These are phyloP conservation scores for Alternaria dauci DNA, from an alignment of 2,329 filamentous ascomycete species.

Conservation along the genomic window DNA sequence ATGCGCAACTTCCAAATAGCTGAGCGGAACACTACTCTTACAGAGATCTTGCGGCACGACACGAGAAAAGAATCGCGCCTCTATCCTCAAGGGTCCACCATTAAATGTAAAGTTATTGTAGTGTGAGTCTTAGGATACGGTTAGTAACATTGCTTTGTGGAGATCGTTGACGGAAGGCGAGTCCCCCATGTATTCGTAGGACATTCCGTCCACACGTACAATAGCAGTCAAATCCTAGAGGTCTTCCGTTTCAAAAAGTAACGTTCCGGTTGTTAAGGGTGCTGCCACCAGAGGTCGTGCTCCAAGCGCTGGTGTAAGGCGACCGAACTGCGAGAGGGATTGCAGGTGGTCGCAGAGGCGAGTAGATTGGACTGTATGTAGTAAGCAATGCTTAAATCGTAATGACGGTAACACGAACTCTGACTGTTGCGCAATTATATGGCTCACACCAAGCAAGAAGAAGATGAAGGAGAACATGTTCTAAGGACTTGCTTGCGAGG, in stretches of 20 bases:
- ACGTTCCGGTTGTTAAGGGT: slow-evolving; percentile 2
- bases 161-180: not conserved
- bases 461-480: not conserved
- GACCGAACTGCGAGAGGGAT: slow-evolving; percentile 2
- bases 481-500: not conserved
- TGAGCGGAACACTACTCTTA: slow-evolving; percentile 2
- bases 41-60: not conserved
- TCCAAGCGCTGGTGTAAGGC: slow-evolving; percentile 4
- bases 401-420: not conserved
- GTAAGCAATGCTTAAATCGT: not conserved
- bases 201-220: not conserved
- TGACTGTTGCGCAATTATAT: not conserved
- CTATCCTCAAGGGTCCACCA: not conserved
- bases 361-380: not conserved
- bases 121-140: slow-evolving; percentile 2
- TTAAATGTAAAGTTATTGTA: not conserved
- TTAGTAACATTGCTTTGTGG: not conserved
- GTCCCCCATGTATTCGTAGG: slow-evolving; percentile 5
- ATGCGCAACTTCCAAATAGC: not conserved
- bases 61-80: not conserved
- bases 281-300: not conserved
- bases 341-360: not conserved
- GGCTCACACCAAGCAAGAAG: not conserved
- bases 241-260: slow-evolving; percentile 1
- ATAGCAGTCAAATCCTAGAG: slow-evolving; percentile 6